Evolutionary conservation across 768 basidiomycete genomes (phyloP).

Genomic region (Suillus subluteus): DNA sequence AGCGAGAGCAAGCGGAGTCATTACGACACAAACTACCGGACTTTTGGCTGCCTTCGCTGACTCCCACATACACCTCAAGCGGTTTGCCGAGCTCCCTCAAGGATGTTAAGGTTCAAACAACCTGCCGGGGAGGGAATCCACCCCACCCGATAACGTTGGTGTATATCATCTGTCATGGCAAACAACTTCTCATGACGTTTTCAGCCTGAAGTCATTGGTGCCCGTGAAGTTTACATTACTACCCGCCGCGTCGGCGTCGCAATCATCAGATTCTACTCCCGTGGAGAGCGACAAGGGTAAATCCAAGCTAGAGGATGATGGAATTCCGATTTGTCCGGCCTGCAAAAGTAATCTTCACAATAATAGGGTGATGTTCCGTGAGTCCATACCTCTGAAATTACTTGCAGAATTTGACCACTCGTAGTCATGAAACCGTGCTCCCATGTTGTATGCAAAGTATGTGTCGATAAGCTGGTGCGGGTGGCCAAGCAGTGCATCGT

Average conservation of each 20-base stretch:
- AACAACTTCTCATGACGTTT: conserved; percentile 13
- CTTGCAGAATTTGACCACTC: conserved; percentile 9
- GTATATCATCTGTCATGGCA: conserved; percentile 31
- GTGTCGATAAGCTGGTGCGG: conserved; percentile 84
- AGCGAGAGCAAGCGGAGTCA: conserved; percentile 83
- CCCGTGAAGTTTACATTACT: conserved; percentile 79
- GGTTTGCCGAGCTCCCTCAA: conserved; percentile 67
- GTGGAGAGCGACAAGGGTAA: conserved; percentile 39
- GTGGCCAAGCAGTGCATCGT: conserved; percentile 83
- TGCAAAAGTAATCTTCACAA: conserved; percentile 89
- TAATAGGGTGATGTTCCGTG: conserved; percentile 70
- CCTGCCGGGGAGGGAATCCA: conserved; percentile 82
- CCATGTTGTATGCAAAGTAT: conserved; percentile 91
- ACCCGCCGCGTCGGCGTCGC: conserved; percentile 39
- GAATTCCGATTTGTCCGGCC: conserved; percentile 79
- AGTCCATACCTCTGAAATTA: conserved; percentile 29
- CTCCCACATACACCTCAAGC: conserved; percentile 73
- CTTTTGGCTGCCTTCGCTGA: conserved; percentile 95
- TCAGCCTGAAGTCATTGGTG: conserved; percentile 80
- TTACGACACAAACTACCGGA: conserved; percentile 90
- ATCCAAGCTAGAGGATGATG: conserved; percentile 52
- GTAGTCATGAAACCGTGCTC: conserved; percentile 85
- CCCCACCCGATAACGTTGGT: conserved; percentile 79
- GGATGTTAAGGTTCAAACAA: conserved; percentile 86
- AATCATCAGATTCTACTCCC: conserved; percentile 43